Conservation (phyloP, 176 grass and related monocot species). For the Tillandsia fasciculata region DNA sequence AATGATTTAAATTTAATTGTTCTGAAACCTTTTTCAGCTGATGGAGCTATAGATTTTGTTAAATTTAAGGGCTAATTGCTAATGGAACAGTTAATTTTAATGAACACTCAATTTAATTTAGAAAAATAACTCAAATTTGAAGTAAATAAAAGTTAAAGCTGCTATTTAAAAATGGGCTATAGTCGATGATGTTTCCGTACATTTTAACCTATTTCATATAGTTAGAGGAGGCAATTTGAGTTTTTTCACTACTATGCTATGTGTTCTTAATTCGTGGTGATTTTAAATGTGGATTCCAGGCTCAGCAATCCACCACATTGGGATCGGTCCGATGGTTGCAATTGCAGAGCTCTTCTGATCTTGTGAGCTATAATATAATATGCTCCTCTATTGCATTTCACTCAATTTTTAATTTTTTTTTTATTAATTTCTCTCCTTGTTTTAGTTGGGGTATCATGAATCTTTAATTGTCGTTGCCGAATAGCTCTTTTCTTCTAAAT, state of each 20-base stretch:
- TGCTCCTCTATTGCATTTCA: background rate
- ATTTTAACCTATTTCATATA: no score
- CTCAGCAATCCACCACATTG: constrained; percentile 62
- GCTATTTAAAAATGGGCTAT: no score
- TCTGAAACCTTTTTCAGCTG: no score
- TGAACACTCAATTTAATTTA: no score
- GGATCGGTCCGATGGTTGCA: constrained; percentile 91
- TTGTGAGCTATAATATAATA: constrained; percentile 35
- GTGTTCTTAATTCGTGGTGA: constrained; percentile 7
- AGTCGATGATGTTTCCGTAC: no score
- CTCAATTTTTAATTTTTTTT: background rate
- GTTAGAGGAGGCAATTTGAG: background rate
- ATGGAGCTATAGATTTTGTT: no score
- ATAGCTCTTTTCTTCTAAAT: background rate
- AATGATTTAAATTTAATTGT: no score
- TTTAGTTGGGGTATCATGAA: background rate
- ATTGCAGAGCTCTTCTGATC: constrained; percentile 70
- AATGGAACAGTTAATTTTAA: no score
- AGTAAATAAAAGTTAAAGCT: no score
- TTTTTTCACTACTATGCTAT: background rate
- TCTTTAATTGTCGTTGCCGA: background rate
- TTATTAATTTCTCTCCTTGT: background rate
- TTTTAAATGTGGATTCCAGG: constrained; percentile 25
- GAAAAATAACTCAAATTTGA: no score
- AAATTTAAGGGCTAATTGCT: no score